Evolutionary conservation across 1,284 basidiomycete genomes (phyloP), one percentile per base, ranked within the genome.

Genomic region (Sanghuangporus weigelae): DNA sequence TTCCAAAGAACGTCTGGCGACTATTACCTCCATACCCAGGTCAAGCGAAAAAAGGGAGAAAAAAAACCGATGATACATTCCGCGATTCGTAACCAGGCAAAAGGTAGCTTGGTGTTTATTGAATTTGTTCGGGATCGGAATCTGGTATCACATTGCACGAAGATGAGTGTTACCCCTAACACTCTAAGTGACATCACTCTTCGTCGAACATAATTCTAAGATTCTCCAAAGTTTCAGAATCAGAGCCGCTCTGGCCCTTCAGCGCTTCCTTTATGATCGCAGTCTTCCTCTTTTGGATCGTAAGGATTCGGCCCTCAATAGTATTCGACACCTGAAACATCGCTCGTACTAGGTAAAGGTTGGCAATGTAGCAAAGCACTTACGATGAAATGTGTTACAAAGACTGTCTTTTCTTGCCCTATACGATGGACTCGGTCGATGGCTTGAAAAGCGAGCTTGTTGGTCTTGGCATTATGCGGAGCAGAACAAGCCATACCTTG

Each of bases 301-400:
- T 85, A 38, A 95, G 76, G 66, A 95, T 92, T 11, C 90, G 84
- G 5, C 86, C 88, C 72, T 95, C 92, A 57, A 92, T 89, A 0
- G 90, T 93, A 64, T 86, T 77, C 7, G 81, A 75, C 4, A 92
- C 77, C 89, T 92, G 65, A 19, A 51, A 39, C 16, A 40, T n/a
- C 40, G 19, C 54, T 31, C 61, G 14, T 39, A 39, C 39, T 36
- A 12, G 16, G 38, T 56, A 21, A 48, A 38, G 35, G 39, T 51
- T 36, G 40, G 38, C 54, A 23, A 55, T 44, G 3, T 19, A 62
- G 21, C 16, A 36, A 39, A 10, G 19, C 7, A 74, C 86, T 76
- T 74, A 89, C 95, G 66, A 98, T 90, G 73, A 95, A 96, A 62
- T 96, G 91, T 62, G 89, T 95, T 36, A 97, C 95, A 68, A 90